Conservation (phyloP, 768 basidiomycete species). For the Rubroboletus satanas region DNA sequence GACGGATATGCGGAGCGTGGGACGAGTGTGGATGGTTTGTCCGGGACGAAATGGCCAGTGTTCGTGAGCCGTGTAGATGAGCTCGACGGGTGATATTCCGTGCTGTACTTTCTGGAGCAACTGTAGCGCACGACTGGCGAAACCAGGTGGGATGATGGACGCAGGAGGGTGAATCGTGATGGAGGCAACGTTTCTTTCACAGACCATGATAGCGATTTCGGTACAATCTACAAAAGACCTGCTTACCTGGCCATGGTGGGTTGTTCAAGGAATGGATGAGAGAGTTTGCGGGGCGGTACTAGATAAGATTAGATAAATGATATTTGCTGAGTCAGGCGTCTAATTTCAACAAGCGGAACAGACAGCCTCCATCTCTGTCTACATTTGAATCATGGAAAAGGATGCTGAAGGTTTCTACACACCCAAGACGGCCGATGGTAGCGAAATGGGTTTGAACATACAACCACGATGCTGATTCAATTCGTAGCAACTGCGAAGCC, state of each 20-base stretch:
- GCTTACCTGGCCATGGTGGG: neutral
- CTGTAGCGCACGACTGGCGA: conserved; percentile 20
- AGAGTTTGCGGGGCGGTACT: neutral
- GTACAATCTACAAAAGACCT: neutral
- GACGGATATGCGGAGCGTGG: conserved; percentile 55
- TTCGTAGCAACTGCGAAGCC: conserved; percentile 16
- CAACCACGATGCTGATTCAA: conserved; percentile 6
- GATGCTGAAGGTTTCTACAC: conserved; percentile 80
- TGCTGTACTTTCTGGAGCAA: conserved; percentile 38
- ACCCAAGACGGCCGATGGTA: conserved; percentile 45
- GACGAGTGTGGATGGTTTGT: conserved; percentile 2
- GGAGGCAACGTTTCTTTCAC: neutral
- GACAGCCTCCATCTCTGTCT: conserved; percentile 4
- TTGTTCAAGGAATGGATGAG: neutral
- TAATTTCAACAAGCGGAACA: neutral
- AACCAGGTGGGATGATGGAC: conserved; percentile 11
- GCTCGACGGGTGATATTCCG: conserved; percentile 47
- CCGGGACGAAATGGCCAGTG: conserved; percentile 57
- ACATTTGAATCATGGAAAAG: conserved; percentile 50
- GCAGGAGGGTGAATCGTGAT: conserved; percentile 7
- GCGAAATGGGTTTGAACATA: neutral
- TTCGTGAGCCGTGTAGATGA: conserved; percentile 57
- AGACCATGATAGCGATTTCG: neutral
- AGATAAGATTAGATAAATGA: conserved; percentile 20
- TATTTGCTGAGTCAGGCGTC: conserved; percentile 23